These are phyloP conservation scores for Fusarium foetens DNA, from an alignment of 2,329 filamentous ascomycete species.

Conservation along the genomic window DNA sequence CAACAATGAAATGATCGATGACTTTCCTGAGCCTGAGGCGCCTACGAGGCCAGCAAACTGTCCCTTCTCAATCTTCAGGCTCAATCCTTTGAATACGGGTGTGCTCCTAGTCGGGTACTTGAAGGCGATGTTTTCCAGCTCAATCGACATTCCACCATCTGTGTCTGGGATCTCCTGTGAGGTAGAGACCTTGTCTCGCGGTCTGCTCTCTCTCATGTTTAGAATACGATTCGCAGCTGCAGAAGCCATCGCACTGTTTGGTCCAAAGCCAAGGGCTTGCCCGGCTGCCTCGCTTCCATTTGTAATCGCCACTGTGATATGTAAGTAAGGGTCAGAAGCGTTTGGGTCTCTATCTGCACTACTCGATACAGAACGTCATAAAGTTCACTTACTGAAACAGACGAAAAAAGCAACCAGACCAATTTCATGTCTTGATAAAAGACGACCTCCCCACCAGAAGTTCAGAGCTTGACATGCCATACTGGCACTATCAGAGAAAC, in stretches of 20 bases:
- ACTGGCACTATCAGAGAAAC: slow-evolving; percentile 73
- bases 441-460: slow-evolving; percentile 73
- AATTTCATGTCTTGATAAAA: slow-evolving; percentile 64
- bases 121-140: slow-evolving; percentile 67
- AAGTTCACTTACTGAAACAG: slow-evolving; percentile 58
- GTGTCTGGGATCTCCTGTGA: slow-evolving; percentile 55
- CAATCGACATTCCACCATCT: slow-evolving; percentile 64
- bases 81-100: slow-evolving; percentile 69
- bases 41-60: slow-evolving; percentile 78
- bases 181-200: slow-evolving; percentile 47
- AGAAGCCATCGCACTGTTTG: slow-evolving; percentile 69
- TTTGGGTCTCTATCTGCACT: background rate
- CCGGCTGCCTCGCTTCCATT: slow-evolving; percentile 65
- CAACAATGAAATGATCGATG: slow-evolving; percentile 72
- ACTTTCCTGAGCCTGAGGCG: slow-evolving; percentile 77
- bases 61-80: slow-evolving; percentile 72
- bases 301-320: slow-evolving; percentile 63
- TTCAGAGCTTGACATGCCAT: slow-evolving; percentile 71
- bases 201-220: slow-evolving; percentile 57
- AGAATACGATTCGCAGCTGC: slow-evolving; percentile 70
- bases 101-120: slow-evolving; percentile 68
- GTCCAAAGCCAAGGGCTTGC: slow-evolving; percentile 68
- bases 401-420: slow-evolving; percentile 60
- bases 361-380: background rate
- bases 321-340: slow-evolving; percentile 1